Evolutionary conservation across 2,329 filamentous ascomycete genomes (phyloP).

Genomic region (Cladosporium sp.): DNA sequence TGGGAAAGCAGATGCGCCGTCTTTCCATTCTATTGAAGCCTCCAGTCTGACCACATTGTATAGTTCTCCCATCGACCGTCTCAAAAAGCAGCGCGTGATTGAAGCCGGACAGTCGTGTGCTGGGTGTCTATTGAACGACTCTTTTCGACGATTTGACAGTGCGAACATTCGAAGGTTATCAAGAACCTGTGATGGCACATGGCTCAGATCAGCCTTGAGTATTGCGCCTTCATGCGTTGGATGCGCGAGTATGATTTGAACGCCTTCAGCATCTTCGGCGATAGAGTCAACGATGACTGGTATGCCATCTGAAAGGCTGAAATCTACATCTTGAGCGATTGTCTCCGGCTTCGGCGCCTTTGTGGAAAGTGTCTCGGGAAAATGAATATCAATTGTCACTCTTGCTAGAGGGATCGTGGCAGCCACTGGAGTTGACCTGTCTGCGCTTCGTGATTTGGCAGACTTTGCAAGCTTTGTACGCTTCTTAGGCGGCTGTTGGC

Average conservation of each 20-base stretch:
- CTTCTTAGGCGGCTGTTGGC: conserved; percentile 23
- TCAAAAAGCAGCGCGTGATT: conserved; percentile 19
- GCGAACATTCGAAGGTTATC: conserved; percentile 19
- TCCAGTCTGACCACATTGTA: conserved; percentile 26
- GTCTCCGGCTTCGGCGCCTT: conserved; percentile 10
- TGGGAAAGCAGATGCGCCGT: conserved; percentile 29
- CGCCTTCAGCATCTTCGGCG: conserved; percentile 15
- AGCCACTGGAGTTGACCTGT: neutral
- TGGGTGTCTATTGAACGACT: neutral
- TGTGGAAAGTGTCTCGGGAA: conserved; percentile 19
- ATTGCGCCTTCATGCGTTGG: conserved; percentile 17
- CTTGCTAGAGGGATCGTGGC: conserved; percentile 22
- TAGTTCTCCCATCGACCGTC: conserved; percentile 21
- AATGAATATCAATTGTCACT: conserved; percentile 27
- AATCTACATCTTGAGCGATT: conserved; percentile 21
- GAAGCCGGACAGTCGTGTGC: conserved; percentile 18
- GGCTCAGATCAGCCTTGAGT: conserved; percentile 21
- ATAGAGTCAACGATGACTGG: conserved; percentile 20
- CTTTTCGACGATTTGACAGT: conserved; percentile 15
- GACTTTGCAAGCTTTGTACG: conserved; percentile 1
- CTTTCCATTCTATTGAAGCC: conserved; percentile 26
- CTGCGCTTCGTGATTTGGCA: neutral
- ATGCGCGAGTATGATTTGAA: conserved; percentile 19
- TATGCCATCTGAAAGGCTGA: conserved; percentile 16
- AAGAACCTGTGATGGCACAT: conserved; percentile 15